A percentile compares a stretch with the other conserved stretches of the same genome.
phyloP scores from a whole-genome alignment of 257 asterid genomes.

The Anisodus acutangulus region DNA sequence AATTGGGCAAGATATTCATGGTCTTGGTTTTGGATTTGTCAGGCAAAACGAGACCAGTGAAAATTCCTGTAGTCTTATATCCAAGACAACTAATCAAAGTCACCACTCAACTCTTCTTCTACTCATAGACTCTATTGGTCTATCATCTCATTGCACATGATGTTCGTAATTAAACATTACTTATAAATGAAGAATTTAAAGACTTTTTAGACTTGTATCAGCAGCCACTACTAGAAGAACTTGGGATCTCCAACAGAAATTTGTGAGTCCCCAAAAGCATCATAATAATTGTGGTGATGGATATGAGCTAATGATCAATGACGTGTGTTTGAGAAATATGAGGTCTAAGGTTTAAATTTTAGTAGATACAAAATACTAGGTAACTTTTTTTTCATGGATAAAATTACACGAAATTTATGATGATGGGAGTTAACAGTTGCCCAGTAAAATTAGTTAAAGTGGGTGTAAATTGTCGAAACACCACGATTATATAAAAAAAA shows the following conservation, averaged over 20 bases:
- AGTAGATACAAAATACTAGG: neutral
- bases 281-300: slow-evolving; percentile 16
- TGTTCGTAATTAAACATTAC: neutral
- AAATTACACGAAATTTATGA: neutral
- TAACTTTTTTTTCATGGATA: neutral
- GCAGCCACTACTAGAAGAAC: neutral
- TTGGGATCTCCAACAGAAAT: slow-evolving; percentile 19
- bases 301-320: neutral
- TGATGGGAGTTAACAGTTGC: too few relatives aligned
- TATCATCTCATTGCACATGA: slow-evolving; percentile 27
- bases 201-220: neutral
- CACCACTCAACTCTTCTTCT: neutral
- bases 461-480: neutral
- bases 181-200: neutral
- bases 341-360: neutral
- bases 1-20: neutral
- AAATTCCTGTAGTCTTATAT: slow-evolving; percentile 30
- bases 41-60: slow-evolving; percentile 36
- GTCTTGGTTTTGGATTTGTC: slow-evolving; percentile 42
- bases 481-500: neutral
- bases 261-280: slow-evolving; percentile 21
- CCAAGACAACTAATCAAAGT: slow-evolving; percentile 26
- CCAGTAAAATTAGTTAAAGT: fast-evolving
- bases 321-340: neutral
- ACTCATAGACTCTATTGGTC: slow-evolving; percentile 4